Base-by-base conservation (phyloP, 2,329 filamentous ascomycete genomes). In the Penicillium sp. region DNA sequence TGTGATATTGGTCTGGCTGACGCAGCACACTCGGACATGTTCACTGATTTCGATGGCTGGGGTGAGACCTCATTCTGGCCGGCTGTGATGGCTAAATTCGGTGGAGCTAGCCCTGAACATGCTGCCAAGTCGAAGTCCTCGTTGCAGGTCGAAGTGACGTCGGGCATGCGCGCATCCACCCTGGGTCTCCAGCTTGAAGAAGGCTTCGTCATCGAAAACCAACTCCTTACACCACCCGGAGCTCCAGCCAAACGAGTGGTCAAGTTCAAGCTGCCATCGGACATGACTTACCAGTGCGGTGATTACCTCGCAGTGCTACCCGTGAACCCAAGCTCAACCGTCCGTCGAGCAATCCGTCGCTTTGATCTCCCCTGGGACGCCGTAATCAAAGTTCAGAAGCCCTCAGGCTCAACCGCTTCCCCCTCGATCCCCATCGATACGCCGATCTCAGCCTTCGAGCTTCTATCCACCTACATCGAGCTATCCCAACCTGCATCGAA, bases 241-340 rank as follows among this genome's bases (percentile, higher is more conserved):
- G 79, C 77, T 26, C 76, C 83, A 0, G 75, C 76, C 36, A 91
- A 90, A 76, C 82, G 83, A 25, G 81, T 87, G 59, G 81, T 90
- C 19, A 84, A 85, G 59, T 84, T 91, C 33, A 82, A 84, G 57
- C 78, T 93, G 1, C 89, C 89, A 0, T 81, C 78, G 0, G 83
- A 81, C 48, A 79, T 84, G 77, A 80, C 79, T 0, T 93, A 92
- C 72, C 80, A 82, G 37, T 82, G 87, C 2, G 90, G 89, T 14
- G 89, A 93, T 67, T 93, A 94, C 68, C 80, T 93, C 0, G 87
- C 88, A 0, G 78, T 91, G 2, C 76, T 91, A 1, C 89, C 89
- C 0, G 73, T 89, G 30, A 93, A 93, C 68, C 84, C 85, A 1
- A 78, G 79, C 43, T 73, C 80, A 30, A 84, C 78, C 10, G 82